Conservation (phyloP, 1,284 basidiomycete genomes). For the Meira nashicola region DNA sequence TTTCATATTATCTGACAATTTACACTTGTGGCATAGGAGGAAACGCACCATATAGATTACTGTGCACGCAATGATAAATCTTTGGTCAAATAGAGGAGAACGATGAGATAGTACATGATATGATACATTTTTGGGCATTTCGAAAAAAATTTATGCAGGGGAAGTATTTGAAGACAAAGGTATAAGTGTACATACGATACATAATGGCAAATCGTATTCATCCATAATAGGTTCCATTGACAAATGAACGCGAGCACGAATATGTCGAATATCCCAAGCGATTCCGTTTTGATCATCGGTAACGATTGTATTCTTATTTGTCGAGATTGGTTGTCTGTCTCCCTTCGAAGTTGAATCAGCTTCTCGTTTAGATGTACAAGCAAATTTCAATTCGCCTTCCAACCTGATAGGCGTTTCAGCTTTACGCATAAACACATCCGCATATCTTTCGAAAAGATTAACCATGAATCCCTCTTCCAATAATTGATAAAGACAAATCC, state of each 20-base stretch:
- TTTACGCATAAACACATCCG: background rate
- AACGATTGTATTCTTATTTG: background rate
- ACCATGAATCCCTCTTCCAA: background rate
- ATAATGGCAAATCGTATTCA: background rate
- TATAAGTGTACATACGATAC: background rate
- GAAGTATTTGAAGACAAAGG: too few species aligned
- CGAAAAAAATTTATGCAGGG: too few species aligned
- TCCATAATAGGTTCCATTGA: constrained; percentile 1
- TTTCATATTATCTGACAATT: too few species aligned
- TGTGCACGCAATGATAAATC: too few species aligned
- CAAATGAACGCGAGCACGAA: background rate
- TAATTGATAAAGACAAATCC: background rate
- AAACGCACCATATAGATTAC: too few species aligned
- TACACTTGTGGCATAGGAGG: too few species aligned
- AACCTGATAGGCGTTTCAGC: background rate
- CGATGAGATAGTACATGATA: too few species aligned
- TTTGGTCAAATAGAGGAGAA: too few species aligned
- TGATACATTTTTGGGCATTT: too few species aligned
- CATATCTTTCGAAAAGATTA: background rate
- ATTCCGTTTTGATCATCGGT: background rate
- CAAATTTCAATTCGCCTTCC: background rate
- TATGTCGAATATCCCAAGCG: background rate
- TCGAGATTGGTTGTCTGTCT: background rate
- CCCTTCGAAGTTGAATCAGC: background rate
- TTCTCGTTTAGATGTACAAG: background rate